Percentiles rank a stretch among this genome's conserved stretches.
Conservation (phyloP, 2,329 filamentous ascomycete species). For the Sporothrix dimorphospora region DNA sequence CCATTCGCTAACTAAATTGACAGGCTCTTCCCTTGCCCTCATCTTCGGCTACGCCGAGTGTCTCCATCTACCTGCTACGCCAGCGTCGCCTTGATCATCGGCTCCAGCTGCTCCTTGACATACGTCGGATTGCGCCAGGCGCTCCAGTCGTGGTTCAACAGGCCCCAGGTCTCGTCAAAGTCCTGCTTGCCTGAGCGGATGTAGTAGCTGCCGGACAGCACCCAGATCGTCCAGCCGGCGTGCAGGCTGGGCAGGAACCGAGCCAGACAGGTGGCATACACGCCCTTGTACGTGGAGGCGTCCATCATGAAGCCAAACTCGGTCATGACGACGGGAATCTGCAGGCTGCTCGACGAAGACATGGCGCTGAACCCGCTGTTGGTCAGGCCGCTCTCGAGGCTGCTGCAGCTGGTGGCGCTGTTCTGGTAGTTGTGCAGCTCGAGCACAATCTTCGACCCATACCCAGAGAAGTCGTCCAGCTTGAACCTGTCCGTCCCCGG, state of each 20-base stretch:
- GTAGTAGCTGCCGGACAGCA: constrained; percentile 62
- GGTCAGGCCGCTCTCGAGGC: constrained; percentile 51
- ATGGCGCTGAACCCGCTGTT: constrained; percentile 58
- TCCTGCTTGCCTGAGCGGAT: constrained; percentile 56
- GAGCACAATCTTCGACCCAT: constrained; percentile 59
- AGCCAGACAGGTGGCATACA: constrained; percentile 58
- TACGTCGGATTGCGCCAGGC: constrained; percentile 52
- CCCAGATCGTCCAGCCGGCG: constrained; percentile 63
- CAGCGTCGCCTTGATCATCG: constrained; percentile 44
- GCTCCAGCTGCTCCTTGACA: constrained; percentile 47
- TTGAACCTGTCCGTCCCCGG: constrained; percentile 51
- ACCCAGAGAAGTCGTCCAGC: constrained; percentile 50
- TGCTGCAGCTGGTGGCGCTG: constrained; percentile 51
- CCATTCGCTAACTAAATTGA: not conserved
- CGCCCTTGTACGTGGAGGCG: constrained; percentile 48
- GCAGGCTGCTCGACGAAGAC: constrained; percentile 43
- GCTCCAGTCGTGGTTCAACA: constrained; percentile 58
- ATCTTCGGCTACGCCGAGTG: constrained; percentile 25
- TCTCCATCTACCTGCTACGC: constrained; percentile 24
- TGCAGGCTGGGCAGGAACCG: constrained; percentile 52
- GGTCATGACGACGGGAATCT: constrained; percentile 55
- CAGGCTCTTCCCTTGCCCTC: not conserved
- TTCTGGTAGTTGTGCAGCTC: constrained; percentile 66
- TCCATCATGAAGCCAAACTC: constrained; percentile 60
- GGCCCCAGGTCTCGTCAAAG: constrained; percentile 61